Evolutionary conservation across 768 basidiomycete species (phyloP).

Genomic region (Galerina marginata): DNA sequence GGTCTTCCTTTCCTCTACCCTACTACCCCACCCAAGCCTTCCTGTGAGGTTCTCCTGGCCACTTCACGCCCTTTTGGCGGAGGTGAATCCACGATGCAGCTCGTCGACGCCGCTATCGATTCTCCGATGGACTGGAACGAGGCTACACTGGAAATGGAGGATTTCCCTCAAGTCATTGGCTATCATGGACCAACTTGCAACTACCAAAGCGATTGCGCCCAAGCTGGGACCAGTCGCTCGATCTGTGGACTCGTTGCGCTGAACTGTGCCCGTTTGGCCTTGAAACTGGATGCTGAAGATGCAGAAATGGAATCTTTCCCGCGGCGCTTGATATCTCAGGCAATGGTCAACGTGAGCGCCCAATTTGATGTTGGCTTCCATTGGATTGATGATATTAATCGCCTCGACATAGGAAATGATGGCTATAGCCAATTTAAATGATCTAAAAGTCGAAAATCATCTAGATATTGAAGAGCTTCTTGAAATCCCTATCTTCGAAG

Average conservation of each 20-base stretch:
- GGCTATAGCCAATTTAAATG: constrained; percentile 3
- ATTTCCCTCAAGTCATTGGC: constrained; percentile 1
- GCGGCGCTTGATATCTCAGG: constrained; percentile 18
- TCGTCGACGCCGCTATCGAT: background rate
- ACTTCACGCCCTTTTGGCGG: background rate
- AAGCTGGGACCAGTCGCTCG: constrained; percentile 6
- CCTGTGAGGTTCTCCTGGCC: background rate
- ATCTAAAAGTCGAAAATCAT: constrained; percentile 5
- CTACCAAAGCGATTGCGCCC: constrained; percentile 2
- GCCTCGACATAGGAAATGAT: constrained; percentile 13
- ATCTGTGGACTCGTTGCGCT: constrained; percentile 17
- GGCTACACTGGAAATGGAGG: background rate
- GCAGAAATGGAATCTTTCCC: constrained; percentile 7
- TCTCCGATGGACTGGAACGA: background rate
- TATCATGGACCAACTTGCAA: constrained; percentile 9
- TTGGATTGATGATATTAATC: background rate
- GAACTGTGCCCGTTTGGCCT: constrained; percentile 19
- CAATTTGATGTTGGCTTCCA: background rate
- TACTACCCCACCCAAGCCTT: background rate
- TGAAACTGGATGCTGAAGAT: constrained; percentile 14
- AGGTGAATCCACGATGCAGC: background rate
- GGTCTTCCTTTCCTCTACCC: background rate
- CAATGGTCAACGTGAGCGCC: constrained; percentile 20
- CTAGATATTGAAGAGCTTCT: constrained; percentile 22
- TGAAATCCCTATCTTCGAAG: constrained; percentile 26